Conservation (phyloP, 495 filamentous ascomycete species). For the Podospora appendiculata region DNA sequence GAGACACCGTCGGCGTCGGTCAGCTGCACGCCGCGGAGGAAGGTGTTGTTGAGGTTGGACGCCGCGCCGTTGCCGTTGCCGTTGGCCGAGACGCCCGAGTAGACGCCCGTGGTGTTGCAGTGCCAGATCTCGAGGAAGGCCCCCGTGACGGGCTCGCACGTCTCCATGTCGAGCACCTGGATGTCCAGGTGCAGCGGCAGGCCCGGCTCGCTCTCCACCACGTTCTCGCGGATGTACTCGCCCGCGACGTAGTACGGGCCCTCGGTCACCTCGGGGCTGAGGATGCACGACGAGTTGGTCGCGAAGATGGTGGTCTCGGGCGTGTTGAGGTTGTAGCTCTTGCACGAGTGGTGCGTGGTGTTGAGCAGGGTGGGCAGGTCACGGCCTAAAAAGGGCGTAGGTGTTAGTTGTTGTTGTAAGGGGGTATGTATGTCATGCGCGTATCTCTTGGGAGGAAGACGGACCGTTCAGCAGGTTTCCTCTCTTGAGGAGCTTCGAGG, state of each 20-base stretch:
- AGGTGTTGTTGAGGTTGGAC: slow-evolving; percentile 34
- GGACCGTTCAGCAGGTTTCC: neutral
- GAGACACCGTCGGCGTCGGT: slow-evolving; percentile 43
- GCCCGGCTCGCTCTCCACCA: slow-evolving; percentile 49
- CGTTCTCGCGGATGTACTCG: slow-evolving; percentile 45
- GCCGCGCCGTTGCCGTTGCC: slow-evolving; percentile 11
- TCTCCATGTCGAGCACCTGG: slow-evolving; percentile 51
- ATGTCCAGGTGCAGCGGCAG: slow-evolving; percentile 52
- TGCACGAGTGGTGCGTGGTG: slow-evolving; percentile 4
- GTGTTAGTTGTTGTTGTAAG: neutral
- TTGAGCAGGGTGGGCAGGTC: slow-evolving; percentile 22
- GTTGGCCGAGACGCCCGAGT: slow-evolving; percentile 41
- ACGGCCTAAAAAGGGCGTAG: slow-evolving; percentile 13
- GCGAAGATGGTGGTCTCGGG: slow-evolving; percentile 30
- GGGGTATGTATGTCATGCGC: neutral
- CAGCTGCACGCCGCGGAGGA: slow-evolving; percentile 41
- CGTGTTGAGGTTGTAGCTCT: slow-evolving; percentile 7
- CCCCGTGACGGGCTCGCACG: slow-evolving; percentile 47
- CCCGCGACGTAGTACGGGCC: slow-evolving; percentile 36
- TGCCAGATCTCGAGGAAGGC: slow-evolving; percentile 56
- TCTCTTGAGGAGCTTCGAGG: slow-evolving; percentile 11
- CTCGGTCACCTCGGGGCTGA: slow-evolving; percentile 48
- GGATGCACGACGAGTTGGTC: slow-evolving; percentile 42
- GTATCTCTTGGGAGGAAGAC: neutral
- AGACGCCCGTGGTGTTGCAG: slow-evolving; percentile 44